These are phyloP conservation scores for Termitomyces sp. DNA, from an alignment of 768 basidiomycete species.

Conservation along the genomic window DNA sequence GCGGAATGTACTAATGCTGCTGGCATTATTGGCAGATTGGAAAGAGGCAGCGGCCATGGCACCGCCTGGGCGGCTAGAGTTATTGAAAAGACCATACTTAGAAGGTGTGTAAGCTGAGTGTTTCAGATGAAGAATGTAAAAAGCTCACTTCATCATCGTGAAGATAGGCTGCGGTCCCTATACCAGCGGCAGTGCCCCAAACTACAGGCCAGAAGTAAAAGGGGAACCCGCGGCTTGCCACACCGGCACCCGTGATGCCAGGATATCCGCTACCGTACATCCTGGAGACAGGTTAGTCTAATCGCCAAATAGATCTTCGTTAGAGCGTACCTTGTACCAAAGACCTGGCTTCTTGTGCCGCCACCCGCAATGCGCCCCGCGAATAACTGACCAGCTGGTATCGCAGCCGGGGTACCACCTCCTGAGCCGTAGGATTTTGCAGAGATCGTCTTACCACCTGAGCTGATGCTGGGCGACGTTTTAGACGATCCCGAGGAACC, in stretches of 20 bases:
- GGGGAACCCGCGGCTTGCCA: slow-evolving; percentile 52
- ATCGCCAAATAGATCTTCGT: background rate
- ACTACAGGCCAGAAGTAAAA: slow-evolving; percentile 67
- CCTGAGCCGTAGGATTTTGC: slow-evolving; percentile 28
- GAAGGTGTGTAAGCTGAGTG: background rate
- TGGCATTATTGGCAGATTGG: slow-evolving; percentile 25
- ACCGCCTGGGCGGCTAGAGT: slow-evolving; percentile 45
- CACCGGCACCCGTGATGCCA: slow-evolving; percentile 42
- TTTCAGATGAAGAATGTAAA: background rate
- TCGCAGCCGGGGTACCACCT: slow-evolving; percentile 31
- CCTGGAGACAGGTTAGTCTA: slow-evolving; percentile 26
- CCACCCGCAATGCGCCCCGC: slow-evolving; percentile 44
- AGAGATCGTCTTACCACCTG: slow-evolving; percentile 15
- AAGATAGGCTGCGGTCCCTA: slow-evolving; percentile 24
- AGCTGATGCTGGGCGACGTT: slow-evolving; percentile 3
- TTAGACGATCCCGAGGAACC: slow-evolving; percentile 17
- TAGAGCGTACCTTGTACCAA: slow-evolving; percentile 33
- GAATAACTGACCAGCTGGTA: slow-evolving; percentile 45
- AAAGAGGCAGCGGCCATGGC: slow-evolving; percentile 35
- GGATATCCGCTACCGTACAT: slow-evolving; percentile 67
- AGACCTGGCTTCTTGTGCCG: slow-evolving; percentile 38
- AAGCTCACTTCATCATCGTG: slow-evolving; percentile 17
- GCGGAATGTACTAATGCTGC: slow-evolving; percentile 33
- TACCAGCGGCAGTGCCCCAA: slow-evolving; percentile 36
- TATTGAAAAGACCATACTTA: slow-evolving; percentile 44